phyloP scores from a whole-genome alignment of 805 yeast species.

The Limtongia smithiae region DNA sequence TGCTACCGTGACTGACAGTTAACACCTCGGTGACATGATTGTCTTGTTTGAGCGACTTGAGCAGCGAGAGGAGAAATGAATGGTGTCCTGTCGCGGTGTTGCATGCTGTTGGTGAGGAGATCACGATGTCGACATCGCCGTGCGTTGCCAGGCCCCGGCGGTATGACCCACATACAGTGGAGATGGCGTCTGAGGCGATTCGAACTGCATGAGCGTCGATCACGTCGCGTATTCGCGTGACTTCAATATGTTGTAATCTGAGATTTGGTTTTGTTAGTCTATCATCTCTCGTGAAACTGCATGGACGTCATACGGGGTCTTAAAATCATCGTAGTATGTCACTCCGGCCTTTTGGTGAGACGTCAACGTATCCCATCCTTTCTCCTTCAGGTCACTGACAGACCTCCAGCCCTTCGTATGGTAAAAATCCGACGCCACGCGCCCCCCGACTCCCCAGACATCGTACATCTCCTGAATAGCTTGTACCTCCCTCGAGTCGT shows the following conservation, averaged over 20 bases:
- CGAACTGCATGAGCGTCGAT: conserved; percentile 13
- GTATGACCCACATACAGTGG: conserved; percentile 25
- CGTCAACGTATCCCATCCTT: conserved; percentile 17
- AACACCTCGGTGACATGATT: conserved; percentile 15
- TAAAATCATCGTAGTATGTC: conserved; percentile 25
- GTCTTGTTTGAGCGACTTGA: conserved; percentile 12
- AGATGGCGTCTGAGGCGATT: conserved; percentile 5
- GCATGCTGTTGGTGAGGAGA: conserved; percentile 8
- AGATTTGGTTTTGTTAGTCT: background rate
- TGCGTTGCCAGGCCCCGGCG: conserved; percentile 20
- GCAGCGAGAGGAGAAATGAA: conserved; percentile 8
- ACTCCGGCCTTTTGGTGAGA: conserved; percentile 24
- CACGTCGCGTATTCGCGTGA: conserved; percentile 13
- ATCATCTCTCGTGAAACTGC: too few species aligned
- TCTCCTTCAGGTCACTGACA: conserved; percentile 17
- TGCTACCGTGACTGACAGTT: conserved; percentile 1
- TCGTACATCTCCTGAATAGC: conserved; percentile 14
- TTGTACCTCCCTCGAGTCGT: conserved; percentile 11
- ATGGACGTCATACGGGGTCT: too few species aligned
- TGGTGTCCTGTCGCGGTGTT: conserved; percentile 7
- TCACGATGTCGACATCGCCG: conserved; percentile 26
- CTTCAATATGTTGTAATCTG: too few species aligned
- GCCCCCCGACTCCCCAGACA: conserved; percentile 29
- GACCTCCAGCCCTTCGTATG: conserved; percentile 20
- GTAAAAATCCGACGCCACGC: conserved; percentile 25